Evolutionary conservation across 129 eudicot genomes (phyloP), one percentile per base, ranked within the genome.

Genomic region (Lonicera japonica): DNA sequence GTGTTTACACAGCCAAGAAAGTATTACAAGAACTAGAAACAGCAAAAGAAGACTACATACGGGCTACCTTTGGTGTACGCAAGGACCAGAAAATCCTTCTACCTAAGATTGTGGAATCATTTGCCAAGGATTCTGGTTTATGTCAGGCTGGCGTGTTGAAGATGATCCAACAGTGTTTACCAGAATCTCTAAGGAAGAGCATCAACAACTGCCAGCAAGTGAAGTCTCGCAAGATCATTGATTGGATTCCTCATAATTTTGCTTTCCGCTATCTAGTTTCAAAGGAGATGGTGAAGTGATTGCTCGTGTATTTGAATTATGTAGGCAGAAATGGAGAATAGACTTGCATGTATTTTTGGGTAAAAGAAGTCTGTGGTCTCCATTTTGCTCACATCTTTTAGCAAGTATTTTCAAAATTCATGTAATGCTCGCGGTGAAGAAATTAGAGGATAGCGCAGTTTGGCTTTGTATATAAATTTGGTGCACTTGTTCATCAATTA

Each of bases 31-130:
- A 88, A 63, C 79, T 94, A 24, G 95, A 94, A 79, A 75, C 67
- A 24, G 95, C 96, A 22, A 94, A 94, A 73, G 96, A 83, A 51
- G 99, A 94, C 66, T 94, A 88, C 60, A 78, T 94, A 47, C 75
- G 96, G 38, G 95, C 99, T 43, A 88, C 92, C 25, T 88, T 94
- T 61, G 96, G 96, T 40, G 80, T 85, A 17, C 69, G 79, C 19
- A 94, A 86, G 54, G 99, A 88, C 69, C 83, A 83, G 56, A 88
- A 74, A 63, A 69, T 94, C 64, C 74, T 88, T 21, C 56, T 94
- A 24, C 96, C 99, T 8, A 94, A 94, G 64, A 54, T 86, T 16
- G 76, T 94, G n/a, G 99, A 94, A 53, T 73, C 75, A 5, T 94
- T 76, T 66, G 85, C 99, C 0, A 94, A 88, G 66, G 99, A 94